Evolutionary conservation across 345 rosid species (phyloP).

Genomic region (Psidium guajava): DNA sequence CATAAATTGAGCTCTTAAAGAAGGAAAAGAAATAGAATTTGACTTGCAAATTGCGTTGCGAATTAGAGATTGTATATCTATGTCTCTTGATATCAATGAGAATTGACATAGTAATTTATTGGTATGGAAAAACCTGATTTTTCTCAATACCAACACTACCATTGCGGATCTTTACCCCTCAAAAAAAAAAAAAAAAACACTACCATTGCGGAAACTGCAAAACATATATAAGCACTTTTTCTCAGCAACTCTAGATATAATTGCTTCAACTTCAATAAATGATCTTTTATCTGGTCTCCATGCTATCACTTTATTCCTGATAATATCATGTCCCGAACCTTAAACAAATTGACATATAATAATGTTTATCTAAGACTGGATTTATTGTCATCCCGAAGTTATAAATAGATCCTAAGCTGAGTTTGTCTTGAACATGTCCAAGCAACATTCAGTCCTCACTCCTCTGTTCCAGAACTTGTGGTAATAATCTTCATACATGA

Average conservation of each 20-base stretch:
- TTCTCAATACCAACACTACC: background rate
- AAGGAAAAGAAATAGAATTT: background rate
- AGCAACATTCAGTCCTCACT: constrained; percentile 38
- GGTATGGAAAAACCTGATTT: background rate
- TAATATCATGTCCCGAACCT: too few relatives aligned
- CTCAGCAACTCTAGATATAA: too few relatives aligned
- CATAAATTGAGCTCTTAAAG: background rate
- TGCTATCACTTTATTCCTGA: too few relatives aligned
- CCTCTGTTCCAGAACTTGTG: constrained; percentile 50
- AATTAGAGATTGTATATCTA: too few relatives aligned
- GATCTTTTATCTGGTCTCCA: too few relatives aligned
- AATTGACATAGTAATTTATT: background rate
- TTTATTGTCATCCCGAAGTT: background rate
- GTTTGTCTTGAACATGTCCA: constrained; percentile 38
- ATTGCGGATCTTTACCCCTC: too few relatives aligned
- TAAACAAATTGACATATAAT: too few relatives aligned
- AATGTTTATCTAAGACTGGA: too few relatives aligned
- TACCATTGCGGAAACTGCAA: background rate
- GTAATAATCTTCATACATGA: constrained; percentile 40
- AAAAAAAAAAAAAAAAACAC: too few relatives aligned
- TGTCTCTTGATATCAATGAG: too few relatives aligned
- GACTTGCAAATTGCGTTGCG: background rate
- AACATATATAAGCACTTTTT: background rate
- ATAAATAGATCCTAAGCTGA: background rate
- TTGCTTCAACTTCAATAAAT: too few relatives aligned